Evolutionary conservation across 1,284 basidiomycete species (phyloP), one percentile per base, ranked within the genome.

Genomic region (Ustilago cynodontis): DNA sequence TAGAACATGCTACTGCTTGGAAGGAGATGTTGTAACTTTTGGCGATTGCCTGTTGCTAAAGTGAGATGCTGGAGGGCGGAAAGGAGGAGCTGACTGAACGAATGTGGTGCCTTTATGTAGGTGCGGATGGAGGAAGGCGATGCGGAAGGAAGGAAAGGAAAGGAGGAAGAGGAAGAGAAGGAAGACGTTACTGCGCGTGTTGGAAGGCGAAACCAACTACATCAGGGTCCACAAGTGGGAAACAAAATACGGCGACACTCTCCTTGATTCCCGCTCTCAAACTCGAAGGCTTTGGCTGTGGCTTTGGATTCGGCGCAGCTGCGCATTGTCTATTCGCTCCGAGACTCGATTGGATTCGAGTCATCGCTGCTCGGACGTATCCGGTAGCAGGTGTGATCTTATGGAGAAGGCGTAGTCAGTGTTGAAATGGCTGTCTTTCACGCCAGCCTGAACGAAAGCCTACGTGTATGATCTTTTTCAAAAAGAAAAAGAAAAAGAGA

Each of bases 191-290:
- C 56, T 59, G 56, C 56, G 41, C n/a, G 35, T 18, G 53, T 22
- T 16, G 41, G 2, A 22, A 45, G n/a, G 50, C 13, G 54, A 50
- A 24, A 26, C 22, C 24, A 50, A 59, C 51, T 54, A 51, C 63
- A 59, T 66, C 57, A 66, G 58, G 64, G 64, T 65, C 56, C 56
- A 58, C 33, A 11, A 31, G 10, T 31, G 54, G 22, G 45, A 26
- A 33, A 33, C n/a, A n/a, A n/a, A n/a, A n/a, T n/a, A n/a, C n/a
- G n/a, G n/a, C n/a, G n/a, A n/a, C n/a, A n/a, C n/a, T n/a, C n/a
- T n/a, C n/a, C n/a, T n/a, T n/a, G n/a, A n/a, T n/a, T n/a, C n/a
- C n/a, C n/a, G 14, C 14, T 3, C 35, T 37, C 35, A 37, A 37
- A 9, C 35, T 8, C 35, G 14, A 37, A 37, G 8, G 35, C 35